Evolutionary conservation across 441 rosid species (phyloP), one percentile per base, ranked within the genome.

Genomic region (Adansonia rubrostipa): DNA sequence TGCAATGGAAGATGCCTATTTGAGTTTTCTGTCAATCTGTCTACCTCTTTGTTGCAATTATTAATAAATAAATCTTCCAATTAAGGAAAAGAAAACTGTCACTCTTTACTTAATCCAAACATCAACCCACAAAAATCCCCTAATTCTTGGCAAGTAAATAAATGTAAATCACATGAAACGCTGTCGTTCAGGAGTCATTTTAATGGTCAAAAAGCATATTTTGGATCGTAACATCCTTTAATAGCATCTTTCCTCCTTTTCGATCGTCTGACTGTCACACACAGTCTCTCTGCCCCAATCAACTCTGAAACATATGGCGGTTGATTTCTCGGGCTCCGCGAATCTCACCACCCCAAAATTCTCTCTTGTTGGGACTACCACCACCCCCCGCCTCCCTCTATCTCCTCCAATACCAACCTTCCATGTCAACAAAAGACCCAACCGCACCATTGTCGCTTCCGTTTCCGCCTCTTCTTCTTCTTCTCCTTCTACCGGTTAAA

Each of bases 391-490:
- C 45, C 61, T 73, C 72, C 47, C 77, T 60, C 53, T 71, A 40
- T 64, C 51, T 1, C 65, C 62, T 7, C 78, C 64, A 15, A 53
- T 58, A 58, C 66, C 75, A 53, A 58, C 71, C 47, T 17, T 77
- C 75, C 72, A 24, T 47, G 57, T 68, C 60, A 62, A 47, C 47
- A 67, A 54, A 17, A 79, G 50, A 67, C 40, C 77, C 68, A 67
- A 33, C 65, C 70, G 66, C 61, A 1, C 53, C 58, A 6, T 42
- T 1, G 7, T 74, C 58, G 53, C 74, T 70, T 68, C 84, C 6
- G 83, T 84, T 33, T 81, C 87, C n/a, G 74, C 83, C n/a, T 77
- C 84, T 17, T 73, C 83, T 40, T 62, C 82, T 14, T 71, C 80
- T 20, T 62, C 82, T 14, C 65, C 80, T 20, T 62, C 84, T 1